Evolutionary conservation across 768 basidiomycete species (phyloP).

Genomic region (Phanerochaete carnosa): DNA sequence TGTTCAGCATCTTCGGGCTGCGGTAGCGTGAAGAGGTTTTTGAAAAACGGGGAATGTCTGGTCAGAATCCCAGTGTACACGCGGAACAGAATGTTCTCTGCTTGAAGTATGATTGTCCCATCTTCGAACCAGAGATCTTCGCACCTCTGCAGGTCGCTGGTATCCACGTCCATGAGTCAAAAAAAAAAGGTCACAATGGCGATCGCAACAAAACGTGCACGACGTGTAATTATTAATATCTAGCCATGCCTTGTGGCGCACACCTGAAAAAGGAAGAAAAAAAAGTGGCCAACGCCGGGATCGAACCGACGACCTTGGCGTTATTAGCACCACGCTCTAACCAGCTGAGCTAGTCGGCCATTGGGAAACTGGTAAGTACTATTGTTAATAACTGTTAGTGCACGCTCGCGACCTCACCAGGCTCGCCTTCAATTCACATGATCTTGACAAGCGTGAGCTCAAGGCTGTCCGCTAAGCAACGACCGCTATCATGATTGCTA

Average conservation of each 20-base stretch:
- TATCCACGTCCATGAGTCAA: not conserved
- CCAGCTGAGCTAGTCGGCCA: slow-evolving; percentile 91
- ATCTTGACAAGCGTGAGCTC: too few species aligned
- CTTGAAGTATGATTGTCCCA: slow-evolving; percentile 20
- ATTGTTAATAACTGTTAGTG: too few species aligned
- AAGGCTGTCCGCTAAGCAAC: too few species aligned
- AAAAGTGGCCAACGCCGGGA: slow-evolving; percentile 16
- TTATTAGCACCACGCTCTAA: slow-evolving; percentile 90
- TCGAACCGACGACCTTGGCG: slow-evolving; percentile 18
- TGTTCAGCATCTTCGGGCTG: slow-evolving; percentile 8
- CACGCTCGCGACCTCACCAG: too few species aligned
- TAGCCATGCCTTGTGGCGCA: too few species aligned
- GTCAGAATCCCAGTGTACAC: slow-evolving; percentile 21
- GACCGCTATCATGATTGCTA: too few species aligned
- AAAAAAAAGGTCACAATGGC: too few species aligned
- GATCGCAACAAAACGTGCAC: too few species aligned
- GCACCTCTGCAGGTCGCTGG: not conserved
- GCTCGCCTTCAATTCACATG: too few species aligned
- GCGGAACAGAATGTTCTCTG: slow-evolving; percentile 19
- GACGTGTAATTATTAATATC: too few species aligned
- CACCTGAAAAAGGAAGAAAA: not conserved
- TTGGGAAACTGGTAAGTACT: not conserved
- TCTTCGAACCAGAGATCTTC: slow-evolving; percentile 23
- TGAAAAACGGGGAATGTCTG: slow-evolving; percentile 20
- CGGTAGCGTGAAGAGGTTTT: slow-evolving; percentile 18